A percentile compares a stretch with the other conserved stretches of the same genome.
These are phyloP conservation scores for Monosporozyma servazzii DNA, from an alignment of 805 yeast genomes.

Conservation along the genomic window DNA sequence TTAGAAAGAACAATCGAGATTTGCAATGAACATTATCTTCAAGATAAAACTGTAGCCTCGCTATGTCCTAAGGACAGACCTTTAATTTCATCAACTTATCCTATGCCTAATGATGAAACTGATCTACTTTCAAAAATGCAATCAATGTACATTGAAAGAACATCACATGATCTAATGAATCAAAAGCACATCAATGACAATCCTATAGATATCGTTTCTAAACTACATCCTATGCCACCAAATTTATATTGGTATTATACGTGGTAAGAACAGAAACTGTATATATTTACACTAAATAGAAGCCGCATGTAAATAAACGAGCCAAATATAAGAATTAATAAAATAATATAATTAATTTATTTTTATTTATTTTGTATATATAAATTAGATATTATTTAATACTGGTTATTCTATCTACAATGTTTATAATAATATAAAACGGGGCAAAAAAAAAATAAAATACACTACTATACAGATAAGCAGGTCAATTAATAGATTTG, in stretches of 20 bases:
- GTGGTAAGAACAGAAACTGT: slow-evolving; percentile 11
- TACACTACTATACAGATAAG: slow-evolving; percentile 1
- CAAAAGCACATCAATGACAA: slow-evolving; percentile 14
- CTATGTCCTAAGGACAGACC: slow-evolving; percentile 22
- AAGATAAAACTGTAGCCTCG: slow-evolving; percentile 23
- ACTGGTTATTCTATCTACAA: slow-evolving; percentile 15
- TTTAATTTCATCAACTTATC: slow-evolving; percentile 22
- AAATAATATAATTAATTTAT: neutral
- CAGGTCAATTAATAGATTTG: neutral
- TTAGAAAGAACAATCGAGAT: slow-evolving; percentile 25
- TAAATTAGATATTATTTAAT: slow-evolving; percentile 1
- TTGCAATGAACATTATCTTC: slow-evolving; percentile 30
- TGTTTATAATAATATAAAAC: slow-evolving; percentile 7
- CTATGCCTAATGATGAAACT: slow-evolving; percentile 17
- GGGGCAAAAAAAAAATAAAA: neutral
- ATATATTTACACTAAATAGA: neutral
- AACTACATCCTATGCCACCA: slow-evolving; percentile 12
- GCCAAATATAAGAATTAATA: neutral
- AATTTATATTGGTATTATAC: slow-evolving; percentile 28
- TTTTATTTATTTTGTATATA: neutral
- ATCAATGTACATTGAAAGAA: slow-evolving; percentile 21
- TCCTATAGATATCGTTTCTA: slow-evolving; percentile 12
- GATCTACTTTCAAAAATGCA: slow-evolving; percentile 18
- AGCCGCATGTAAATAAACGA: neutral
- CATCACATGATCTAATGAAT: slow-evolving; percentile 15